Conservation (phyloP, 257 asterid genomes). For the Solanum gandarillasii region DNA sequence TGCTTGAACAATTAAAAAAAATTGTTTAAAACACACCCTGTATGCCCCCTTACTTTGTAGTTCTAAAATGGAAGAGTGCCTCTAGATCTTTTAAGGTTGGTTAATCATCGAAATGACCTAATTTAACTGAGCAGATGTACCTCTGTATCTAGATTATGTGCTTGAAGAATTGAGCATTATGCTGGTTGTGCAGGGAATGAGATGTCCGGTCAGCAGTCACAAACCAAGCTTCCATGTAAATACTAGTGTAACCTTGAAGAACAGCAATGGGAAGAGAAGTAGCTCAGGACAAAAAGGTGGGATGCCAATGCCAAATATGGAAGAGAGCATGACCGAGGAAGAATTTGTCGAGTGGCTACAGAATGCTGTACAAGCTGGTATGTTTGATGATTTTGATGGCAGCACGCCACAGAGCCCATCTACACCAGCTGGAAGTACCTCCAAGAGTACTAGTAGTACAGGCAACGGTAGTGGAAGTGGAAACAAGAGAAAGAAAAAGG, state of each 20-base stretch:
- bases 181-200: constrained; percentile 60
- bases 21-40: not conserved
- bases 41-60: not conserved
- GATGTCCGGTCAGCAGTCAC: constrained; percentile 77
- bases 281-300: constrained; percentile 50
- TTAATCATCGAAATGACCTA: not conserved
- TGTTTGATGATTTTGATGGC: constrained; percentile 42
- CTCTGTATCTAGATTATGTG: not conserved
- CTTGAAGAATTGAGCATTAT: not conserved
- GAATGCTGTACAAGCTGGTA: constrained; percentile 62
- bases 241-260: constrained; percentile 55
- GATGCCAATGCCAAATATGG: constrained; percentile 43
- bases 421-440: constrained; percentile 12
- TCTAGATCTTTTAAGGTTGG: not conserved
- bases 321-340: constrained; percentile 76
- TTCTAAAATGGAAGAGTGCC: not conserved
- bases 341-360: constrained; percentile 84
- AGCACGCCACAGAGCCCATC: constrained; percentile 33
- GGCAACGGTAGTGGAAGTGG: constrained; percentile 17
- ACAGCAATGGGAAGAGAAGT: constrained; percentile 34
- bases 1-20: not conserved
- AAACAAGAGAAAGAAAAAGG: constrained; percentile 73
- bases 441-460: constrained; percentile 29
- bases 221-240: constrained; percentile 87
- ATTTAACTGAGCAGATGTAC: not conserved